phyloP scores from a whole-genome alignment of 208 protist genomes.

The Wallacemonas rigidus region DNA sequence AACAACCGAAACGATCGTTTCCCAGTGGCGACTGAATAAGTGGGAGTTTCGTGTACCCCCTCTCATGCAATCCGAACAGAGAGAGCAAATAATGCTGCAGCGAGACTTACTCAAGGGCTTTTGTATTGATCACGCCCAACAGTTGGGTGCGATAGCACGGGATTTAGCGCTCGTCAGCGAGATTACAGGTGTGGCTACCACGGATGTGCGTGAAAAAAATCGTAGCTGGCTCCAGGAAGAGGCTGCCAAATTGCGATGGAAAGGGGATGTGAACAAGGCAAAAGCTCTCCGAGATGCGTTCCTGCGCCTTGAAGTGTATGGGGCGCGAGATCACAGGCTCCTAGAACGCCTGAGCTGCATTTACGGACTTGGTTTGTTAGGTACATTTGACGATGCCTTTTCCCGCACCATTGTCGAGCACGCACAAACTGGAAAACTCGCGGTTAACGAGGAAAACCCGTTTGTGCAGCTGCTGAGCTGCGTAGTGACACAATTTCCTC shows the following conservation, averaged over 20 bases:
- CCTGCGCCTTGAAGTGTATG: constrained; percentile 74
- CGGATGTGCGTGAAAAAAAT: constrained; percentile 60
- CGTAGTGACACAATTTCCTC: constrained; percentile 61
- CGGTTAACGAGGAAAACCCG: constrained; percentile 54
- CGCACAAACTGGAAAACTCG: constrained; percentile 39
- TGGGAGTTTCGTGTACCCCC: constrained; percentile 85
- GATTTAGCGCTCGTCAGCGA: constrained; percentile 54
- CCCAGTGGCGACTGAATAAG: constrained; percentile 79
- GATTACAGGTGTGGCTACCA: constrained; percentile 44
- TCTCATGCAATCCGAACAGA: constrained; percentile 41
- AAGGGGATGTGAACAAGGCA: constrained; percentile 82
- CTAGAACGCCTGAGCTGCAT: constrained; percentile 83
- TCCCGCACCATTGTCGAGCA: constrained; percentile 76
- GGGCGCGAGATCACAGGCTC: constrained; percentile 63
- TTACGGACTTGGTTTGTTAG: constrained; percentile 73
- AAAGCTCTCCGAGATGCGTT: constrained; percentile 83
- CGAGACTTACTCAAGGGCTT: constrained; percentile 68
- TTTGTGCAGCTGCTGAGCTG: constrained; percentile 61
- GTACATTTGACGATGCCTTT: constrained; percentile 82
- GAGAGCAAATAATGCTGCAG: constrained; percentile 59
- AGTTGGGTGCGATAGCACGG: constrained; percentile 34
- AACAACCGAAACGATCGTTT: constrained; percentile 53
- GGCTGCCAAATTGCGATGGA: constrained; percentile 76
- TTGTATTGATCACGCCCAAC: constrained; percentile 47
- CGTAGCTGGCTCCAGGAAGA: constrained; percentile 80